Evolutionary conservation across 352 stramenopile species (phyloP), one percentile per base, ranked within the genome.

Genomic region (Albugo candida): DNA sequence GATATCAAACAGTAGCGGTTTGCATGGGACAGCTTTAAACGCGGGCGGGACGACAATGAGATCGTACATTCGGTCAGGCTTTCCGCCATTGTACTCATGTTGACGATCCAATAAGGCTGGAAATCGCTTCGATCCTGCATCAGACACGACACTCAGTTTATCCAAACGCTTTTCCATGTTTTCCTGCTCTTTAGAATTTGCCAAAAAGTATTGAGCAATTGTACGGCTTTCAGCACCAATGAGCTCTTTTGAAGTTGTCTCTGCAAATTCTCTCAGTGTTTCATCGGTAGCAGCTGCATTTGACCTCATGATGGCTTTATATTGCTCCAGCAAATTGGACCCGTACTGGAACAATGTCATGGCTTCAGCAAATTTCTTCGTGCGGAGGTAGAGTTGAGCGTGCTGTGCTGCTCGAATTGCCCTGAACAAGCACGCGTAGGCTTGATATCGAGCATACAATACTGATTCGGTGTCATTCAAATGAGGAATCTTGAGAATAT

Each of bases 1-100:
- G 46, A 85, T 63, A 51, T 89, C 76, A 41, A 89, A 86, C 10
- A 89, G 61, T 50, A 89, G 60, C 13, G 76, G 76, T 60, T 89
- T 89, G 64, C 60, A 75, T 20, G 73, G 64, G 11, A 85, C 54
- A 12, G 76, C 57, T 45, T 61, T 61, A 47, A 86, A 81, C 45
- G 69, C 59, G 2, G 76, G 76, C 14, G 70, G 71, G 21, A 85
- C 56, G 46, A 64, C 64, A 39, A 89, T 55, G 24, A 89, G 55
- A 48, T 84, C 72, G 53, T 68, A 67, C 17, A 67, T 47, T n/a
- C 61, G 59, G 44, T 70, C 71, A 17, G 65, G 54, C 20, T 54
- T 67, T 56, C 58, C 73, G 44, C 53, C 64, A 37, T 59, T 44
- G 51, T 66, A 81, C 14, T 78, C 66, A 36, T 79, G 49, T 54